A percentile compares a stretch with the other conserved stretches of the same genome.
These are phyloP conservation scores for Capsicum baccatum DNA, from an alignment of 257 asterid species.

Conservation along the genomic window DNA sequence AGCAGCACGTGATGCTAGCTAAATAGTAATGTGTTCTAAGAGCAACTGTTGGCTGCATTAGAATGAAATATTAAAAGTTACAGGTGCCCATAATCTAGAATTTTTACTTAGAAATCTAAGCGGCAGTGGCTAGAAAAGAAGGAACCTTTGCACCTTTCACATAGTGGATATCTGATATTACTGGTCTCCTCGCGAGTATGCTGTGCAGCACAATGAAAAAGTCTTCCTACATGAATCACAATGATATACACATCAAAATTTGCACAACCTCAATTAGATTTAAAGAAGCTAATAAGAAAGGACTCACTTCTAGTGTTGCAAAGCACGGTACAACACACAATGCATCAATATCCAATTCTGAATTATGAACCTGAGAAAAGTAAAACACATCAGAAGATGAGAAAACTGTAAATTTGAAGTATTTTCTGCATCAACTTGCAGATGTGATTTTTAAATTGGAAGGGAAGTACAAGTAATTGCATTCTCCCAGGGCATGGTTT, in stretches of 20 bases:
- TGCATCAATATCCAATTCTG: conserved; percentile 60
- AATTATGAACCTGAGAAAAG: conserved; percentile 50
- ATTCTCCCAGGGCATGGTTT: background rate
- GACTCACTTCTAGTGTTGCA: conserved; percentile 55
- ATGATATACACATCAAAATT: conserved; percentile 15
- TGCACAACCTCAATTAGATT: background rate
- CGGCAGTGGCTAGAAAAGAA: conserved; percentile 33
- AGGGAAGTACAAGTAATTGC: background rate
- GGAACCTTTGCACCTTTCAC: conserved; percentile 67
- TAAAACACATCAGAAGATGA: background rate
- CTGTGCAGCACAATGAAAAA: conserved; percentile 51
- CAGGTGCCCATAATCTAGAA: no score
- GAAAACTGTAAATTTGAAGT: background rate
- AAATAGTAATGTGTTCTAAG: no score
- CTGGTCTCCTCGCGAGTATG: conserved; percentile 54
- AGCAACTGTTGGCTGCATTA: no score
- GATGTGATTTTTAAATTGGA: background rate
- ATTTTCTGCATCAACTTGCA: conserved; percentile 22
- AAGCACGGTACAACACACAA: conserved; percentile 68
- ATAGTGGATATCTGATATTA: conserved; percentile 55
- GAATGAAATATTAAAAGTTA: no score
- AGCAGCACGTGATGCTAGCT: no score
- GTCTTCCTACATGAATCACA: conserved; percentile 50
- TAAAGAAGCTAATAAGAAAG: conserved; percentile 23
- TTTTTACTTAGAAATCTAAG: no score